phyloP scores from a whole-genome alignment of 371 early-diverging fungal genomes.

The Actinomucor elegans region DNA sequence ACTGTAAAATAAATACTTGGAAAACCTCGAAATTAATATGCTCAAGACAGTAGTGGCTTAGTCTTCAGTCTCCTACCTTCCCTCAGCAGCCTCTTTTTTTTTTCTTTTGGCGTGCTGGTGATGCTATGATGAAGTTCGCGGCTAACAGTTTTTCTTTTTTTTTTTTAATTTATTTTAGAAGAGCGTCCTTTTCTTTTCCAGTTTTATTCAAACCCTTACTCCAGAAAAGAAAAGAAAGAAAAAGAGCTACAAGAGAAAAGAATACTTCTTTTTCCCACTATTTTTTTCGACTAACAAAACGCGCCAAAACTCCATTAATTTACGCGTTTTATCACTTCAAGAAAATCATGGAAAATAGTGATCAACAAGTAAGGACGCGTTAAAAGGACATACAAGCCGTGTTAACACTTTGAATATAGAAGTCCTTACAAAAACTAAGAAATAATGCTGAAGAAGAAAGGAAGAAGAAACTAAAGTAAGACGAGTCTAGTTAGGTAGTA shows the following conservation, averaged over 20 bases:
- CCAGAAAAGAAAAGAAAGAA: not conserved
- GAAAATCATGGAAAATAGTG: constrained; percentile 4
- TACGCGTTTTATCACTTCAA: not conserved
- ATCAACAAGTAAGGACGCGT: not conserved
- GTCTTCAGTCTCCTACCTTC: not conserved
- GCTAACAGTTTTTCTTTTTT: not conserved
- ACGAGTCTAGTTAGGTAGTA: not conserved
- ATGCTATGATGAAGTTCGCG: not conserved
- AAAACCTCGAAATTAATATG: too few relatives aligned
- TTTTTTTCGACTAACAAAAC: not conserved
- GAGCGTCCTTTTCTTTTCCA: not conserved
- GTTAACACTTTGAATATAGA: constrained; percentile 36
- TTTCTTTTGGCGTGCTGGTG: constrained; percentile 1
- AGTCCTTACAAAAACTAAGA: constrained; percentile 28
- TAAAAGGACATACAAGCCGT: too few relatives aligned
- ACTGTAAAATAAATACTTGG: too few relatives aligned
- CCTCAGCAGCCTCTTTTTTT: not conserved
- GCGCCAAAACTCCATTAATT: too few relatives aligned
- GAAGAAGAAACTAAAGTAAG: constrained; percentile 34
- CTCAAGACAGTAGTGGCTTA: constrained; percentile 2
- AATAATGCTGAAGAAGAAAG: constrained; percentile 32
- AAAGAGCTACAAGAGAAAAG: not conserved
- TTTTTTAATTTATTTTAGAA: constrained; percentile 1
- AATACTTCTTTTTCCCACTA: not conserved
- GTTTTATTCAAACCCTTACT: not conserved